Base-by-base conservation (phyloP, 2,329 filamentous ascomycete genomes). In the Pseudomassariella vexata region DNA sequence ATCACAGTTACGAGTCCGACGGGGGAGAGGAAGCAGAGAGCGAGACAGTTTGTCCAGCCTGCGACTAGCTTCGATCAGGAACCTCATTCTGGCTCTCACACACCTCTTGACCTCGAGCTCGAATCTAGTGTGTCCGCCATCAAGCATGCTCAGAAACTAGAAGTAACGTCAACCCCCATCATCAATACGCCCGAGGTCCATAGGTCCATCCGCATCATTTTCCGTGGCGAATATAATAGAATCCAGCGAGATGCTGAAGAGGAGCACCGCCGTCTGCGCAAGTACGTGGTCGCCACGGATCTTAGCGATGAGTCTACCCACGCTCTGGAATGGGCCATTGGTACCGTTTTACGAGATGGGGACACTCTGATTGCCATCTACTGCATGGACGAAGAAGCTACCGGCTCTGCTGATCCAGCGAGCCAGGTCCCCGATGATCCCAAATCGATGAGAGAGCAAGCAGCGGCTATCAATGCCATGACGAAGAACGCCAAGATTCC, bases 271-370 rank as follows among this genome's bases (percentile, higher is more conserved):
- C 77, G 85, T 32, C 75, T 90, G 39, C 76, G 92, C 32, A 94
- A 92, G 49, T 98, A 96, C 53, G 66, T 98, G 11, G 88, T 95
- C n/a, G 90, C 92, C 3, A 95, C 87, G 0, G 92, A 98, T 57
- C 65, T 96, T 4, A 95, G 89, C 46, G 85, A 92, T 22, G 92
- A 98, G 62, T 89, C 90, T 5, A 85, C 86, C 6, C 94, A 96
- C 56, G 92, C 92, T 2, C 69, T 98, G 19, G 92, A 98, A 57
- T 98, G 92, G 92, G 92, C 90, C 0, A 89, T 98, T 35, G 92
- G 92, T 6, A 96, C 90, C 0, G 88, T 96, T 5, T 68, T 98
- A 19, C 77, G 92, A 29, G 89, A 96, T 47, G 92, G 92, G 6
- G 92, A 98, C 54, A 96, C 90, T 0, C 70, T 98, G 21, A 79